Evolutionary conservation across 2,329 filamentous ascomycete species (phyloP).

Genomic region (Diaporthe batatas): DNA sequence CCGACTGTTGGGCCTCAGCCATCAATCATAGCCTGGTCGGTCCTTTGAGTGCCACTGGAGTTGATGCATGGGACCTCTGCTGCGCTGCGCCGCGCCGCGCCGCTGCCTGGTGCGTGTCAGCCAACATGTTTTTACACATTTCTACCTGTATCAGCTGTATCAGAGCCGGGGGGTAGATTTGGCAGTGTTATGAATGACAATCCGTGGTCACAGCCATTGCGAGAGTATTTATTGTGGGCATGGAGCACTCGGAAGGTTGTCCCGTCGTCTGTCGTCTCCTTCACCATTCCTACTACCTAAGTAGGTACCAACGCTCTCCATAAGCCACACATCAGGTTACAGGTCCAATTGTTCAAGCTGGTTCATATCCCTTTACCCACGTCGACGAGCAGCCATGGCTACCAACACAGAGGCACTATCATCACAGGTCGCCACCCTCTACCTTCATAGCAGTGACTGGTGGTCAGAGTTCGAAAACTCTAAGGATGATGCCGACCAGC

Average conservation of each 20-base stretch:
- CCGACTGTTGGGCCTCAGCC: not conserved
- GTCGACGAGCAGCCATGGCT: not conserved
- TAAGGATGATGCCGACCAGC: not conserved
- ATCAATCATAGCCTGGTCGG: not conserved
- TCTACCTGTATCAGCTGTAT: not conserved
- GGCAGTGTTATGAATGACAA: not conserved
- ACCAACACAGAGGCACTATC: not conserved
- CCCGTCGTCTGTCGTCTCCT: no score
- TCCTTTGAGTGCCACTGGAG: not conserved
- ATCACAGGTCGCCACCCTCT: not conserved
- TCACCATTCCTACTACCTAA: not conserved
- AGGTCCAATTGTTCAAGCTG: not conserved
- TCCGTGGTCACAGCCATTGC: not conserved
- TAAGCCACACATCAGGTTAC: not conserved
- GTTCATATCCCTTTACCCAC: not conserved
- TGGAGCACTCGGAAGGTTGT: not conserved
- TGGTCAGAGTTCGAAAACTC: constrained; percentile 8
- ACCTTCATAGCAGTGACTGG: not conserved
- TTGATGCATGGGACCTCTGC: not conserved
- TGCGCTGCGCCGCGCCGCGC: not conserved
- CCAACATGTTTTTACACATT: not conserved
- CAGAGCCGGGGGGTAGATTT: no score
- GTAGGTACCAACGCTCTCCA: not conserved
- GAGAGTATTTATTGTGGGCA: not conserved
- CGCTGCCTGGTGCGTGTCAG: not conserved